These are phyloP conservation scores for Boechera divaricarpa DNA, from an alignment of 345 rosid genomes.

Conservation along the genomic window DNA sequence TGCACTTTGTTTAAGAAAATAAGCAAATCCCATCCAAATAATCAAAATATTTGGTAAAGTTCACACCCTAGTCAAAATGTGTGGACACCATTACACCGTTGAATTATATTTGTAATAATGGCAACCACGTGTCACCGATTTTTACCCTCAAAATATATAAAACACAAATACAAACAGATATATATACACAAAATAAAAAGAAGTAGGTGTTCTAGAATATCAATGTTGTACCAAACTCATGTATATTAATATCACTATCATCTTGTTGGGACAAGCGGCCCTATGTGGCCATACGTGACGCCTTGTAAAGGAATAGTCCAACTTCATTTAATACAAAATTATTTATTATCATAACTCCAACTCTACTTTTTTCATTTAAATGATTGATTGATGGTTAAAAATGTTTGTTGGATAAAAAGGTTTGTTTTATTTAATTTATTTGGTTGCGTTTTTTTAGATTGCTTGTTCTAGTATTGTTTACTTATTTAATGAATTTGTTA, in stretches of 20 bases:
- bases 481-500: constrained; percentile 39
- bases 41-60: not conserved
- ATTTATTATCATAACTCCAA: constrained; percentile 1
- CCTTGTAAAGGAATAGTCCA: constrained; percentile 33
- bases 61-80: constrained; percentile 24
- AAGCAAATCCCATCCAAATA: not conserved
- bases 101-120: constrained; percentile 9
- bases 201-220: constrained; percentile 36
- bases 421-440: not conserved
- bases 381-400: constrained; percentile 36
- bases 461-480: constrained; percentile 30
- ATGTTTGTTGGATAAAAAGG: constrained; percentile 18
- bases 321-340: not conserved
- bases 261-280: constrained; percentile 39
- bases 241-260: constrained; percentile 28
- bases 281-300: constrained; percentile 40
- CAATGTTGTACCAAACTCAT: constrained; percentile 39
- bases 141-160: constrained; percentile 17
- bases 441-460: constrained; percentile 36
- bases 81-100: constrained; percentile 28
- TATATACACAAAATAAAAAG: not conserved
- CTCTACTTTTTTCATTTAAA: constrained; percentile 27
- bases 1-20: no score
- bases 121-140: constrained; percentile 33
- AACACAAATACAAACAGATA: constrained; percentile 27